Conservation (phyloP, 2,329 filamentous ascomycete genomes). For the Trichophyton simii region DNA sequence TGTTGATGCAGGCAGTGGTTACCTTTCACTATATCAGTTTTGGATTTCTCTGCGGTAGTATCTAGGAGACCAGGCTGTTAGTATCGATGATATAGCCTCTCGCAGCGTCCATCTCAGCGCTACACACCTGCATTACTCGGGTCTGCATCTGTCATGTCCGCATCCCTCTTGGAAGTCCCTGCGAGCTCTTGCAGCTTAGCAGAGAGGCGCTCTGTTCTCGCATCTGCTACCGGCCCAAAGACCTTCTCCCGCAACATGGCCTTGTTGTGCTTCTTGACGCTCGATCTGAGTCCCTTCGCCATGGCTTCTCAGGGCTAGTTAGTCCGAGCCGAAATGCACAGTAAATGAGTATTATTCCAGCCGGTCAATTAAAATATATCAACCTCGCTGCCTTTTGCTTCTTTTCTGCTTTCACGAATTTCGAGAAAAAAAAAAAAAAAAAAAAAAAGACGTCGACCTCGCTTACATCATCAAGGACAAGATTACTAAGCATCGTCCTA, state of each 20-base stretch:
- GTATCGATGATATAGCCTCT: neutral
- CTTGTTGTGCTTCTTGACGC: conserved; percentile 71
- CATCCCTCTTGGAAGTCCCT: conserved; percentile 47
- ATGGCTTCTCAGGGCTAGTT: conserved; percentile 37
- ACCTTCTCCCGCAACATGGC: conserved; percentile 64
- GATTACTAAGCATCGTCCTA: neutral
- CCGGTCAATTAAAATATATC: neutral
- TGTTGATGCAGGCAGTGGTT: neutral
- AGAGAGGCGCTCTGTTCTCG: conserved; percentile 68
- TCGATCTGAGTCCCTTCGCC: conserved; percentile 79
- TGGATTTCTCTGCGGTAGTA: conserved; percentile 1
- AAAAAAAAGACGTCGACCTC: neutral
- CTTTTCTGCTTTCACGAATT: neutral
- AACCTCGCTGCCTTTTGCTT: neutral
- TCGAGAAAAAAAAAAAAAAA: neutral
- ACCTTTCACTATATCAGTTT: neutral
- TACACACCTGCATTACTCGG: conserved; percentile 18
- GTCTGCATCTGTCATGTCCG: conserved; percentile 31
- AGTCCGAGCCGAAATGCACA: neutral
- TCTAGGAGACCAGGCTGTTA: neutral
- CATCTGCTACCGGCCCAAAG: conserved; percentile 70
- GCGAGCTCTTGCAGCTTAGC: conserved; percentile 75
- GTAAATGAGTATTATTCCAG: neutral
- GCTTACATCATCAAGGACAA: neutral
- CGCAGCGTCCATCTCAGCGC: neutral